Conservation (phyloP, 78 protist species). For the slime mould (Dictyostelium discoideum) region DNA sequence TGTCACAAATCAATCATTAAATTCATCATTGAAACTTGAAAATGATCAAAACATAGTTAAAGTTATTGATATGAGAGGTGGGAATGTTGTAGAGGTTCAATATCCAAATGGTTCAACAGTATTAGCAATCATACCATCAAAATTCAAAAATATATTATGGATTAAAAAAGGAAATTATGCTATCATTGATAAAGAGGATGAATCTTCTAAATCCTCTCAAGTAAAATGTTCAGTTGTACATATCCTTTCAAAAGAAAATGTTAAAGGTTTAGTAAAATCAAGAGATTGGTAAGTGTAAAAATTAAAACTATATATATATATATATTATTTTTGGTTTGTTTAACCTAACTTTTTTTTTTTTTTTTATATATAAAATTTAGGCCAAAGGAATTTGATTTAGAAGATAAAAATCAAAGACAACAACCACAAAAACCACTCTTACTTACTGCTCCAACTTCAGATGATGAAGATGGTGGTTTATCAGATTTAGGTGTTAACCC, state of each 20-base stretch:
- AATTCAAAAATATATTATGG: constrained; percentile 59
- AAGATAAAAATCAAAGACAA: constrained; percentile 14
- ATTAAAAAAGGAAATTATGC: constrained; percentile 71
- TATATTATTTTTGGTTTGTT: not conserved
- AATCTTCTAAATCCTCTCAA: not conserved
- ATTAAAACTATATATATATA: not conserved
- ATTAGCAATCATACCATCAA: constrained; percentile 45
- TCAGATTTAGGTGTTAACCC: constrained; percentile 28
- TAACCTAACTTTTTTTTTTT: not conserved
- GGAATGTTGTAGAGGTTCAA: constrained; percentile 54
- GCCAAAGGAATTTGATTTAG: constrained; percentile 63
- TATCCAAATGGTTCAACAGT: constrained; percentile 10
- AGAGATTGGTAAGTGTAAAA: constrained; percentile 7
- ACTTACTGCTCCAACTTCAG: not conserved
- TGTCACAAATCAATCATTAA: constrained; percentile 50
- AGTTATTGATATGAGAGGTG: constrained; percentile 63
- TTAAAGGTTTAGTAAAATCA: constrained; percentile 47
- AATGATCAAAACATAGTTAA: constrained; percentile 40
- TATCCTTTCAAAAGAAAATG: constrained; percentile 31
- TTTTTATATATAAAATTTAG: not conserved
- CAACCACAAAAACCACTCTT: not conserved
- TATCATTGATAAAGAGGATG: constrained; percentile 56
- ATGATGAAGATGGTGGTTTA: constrained; percentile 50
- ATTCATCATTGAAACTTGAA: not conserved
- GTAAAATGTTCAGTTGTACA: constrained; percentile 21